Conservation (phyloP, 345 rosid genomes). For the Lepidium africanum region DNA sequence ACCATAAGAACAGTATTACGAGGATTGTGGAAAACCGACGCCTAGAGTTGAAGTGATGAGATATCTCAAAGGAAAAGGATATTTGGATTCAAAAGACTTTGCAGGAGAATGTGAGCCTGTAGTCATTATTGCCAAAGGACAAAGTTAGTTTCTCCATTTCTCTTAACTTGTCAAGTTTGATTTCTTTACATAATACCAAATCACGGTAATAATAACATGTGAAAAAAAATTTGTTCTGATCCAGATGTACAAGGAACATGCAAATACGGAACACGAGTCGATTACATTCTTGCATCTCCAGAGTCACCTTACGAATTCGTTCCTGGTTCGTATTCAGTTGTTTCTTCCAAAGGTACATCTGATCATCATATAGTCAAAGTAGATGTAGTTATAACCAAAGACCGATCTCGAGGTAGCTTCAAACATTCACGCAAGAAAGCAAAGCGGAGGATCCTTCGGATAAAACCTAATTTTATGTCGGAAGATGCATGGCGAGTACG, state of each 20-base stretch:
- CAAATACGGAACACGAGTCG: conserved; percentile 90
- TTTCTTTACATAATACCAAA: not conserved
- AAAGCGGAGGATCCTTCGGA: conserved; percentile 31
- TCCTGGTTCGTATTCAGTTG: conserved; percentile 73
- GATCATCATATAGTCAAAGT: conserved; percentile 94
- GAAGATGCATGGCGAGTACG: conserved; percentile 34
- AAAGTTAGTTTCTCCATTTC: conserved; percentile 37
- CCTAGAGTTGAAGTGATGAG: conserved; percentile 70
- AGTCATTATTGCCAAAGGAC: conserved; percentile 92
- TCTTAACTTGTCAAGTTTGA: not conserved
- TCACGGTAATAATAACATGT: not conserved
- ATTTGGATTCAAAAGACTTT: conserved; percentile 58
- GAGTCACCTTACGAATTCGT: conserved; percentile 53
- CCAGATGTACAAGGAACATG: conserved; percentile 94
- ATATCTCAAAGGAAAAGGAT: conserved; percentile 56
- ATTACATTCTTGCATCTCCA: conserved; percentile 66
- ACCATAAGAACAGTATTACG: conserved; percentile 49
- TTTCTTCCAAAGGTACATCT: conserved; percentile 86
- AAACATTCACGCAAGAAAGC: conserved; percentile 22
- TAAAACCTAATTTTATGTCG: conserved; percentile 33
- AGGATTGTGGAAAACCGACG: conserved; percentile 81
- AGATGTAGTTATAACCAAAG: conserved; percentile 39
- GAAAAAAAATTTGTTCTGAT: not conserved
- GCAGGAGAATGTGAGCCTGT: conserved; percentile 95
- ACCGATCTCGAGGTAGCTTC: conserved; percentile 24